phyloP scores from a whole-genome alignment of 164 flowering plant species.

The Macadamia tetraphylla region DNA sequence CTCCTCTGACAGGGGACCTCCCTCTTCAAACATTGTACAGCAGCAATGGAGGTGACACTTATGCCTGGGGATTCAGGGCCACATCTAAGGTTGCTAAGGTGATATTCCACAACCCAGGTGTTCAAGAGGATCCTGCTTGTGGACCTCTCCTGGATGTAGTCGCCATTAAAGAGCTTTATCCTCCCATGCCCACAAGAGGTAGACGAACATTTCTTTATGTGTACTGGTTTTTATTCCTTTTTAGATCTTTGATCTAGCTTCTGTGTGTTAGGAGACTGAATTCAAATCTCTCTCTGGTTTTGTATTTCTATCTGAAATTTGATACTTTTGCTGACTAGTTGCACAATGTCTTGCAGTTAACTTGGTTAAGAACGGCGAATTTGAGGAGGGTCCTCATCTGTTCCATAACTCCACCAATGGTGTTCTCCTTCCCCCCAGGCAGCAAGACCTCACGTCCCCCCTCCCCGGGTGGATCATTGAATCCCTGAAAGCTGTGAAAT shows the following conservation, averaged over 20 bases:
- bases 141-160: slow-evolving; percentile 90
- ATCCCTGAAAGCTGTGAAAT: slow-evolving; percentile 85
- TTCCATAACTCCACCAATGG: slow-evolving; percentile 62
- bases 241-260: background rate
- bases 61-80: slow-evolving; percentile 74
- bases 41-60: slow-evolving; percentile 73
- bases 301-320: background rate
- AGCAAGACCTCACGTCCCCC: slow-evolving; percentile 66
- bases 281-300: no score
- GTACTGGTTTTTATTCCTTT: no score
- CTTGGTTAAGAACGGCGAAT: slow-evolving; percentile 64
- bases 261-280: no score
- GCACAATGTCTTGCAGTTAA: slow-evolving; percentile 40
- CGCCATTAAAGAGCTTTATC: slow-evolving; percentile 68
- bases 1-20: slow-evolving; percentile 56
- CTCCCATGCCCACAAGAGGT: slow-evolving; percentile 63
- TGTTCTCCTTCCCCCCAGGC: slow-evolving; percentile 79
- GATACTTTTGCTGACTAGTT: background rate
- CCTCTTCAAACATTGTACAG: slow-evolving; percentile 78
- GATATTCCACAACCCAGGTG: slow-evolving; percentile 72
- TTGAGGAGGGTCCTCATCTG: slow-evolving; percentile 76
- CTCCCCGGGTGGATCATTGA: slow-evolving; percentile 94
- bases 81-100: slow-evolving; percentile 33
- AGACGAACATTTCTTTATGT: background rate
- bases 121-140: slow-evolving; percentile 91